Percentiles rank a stretch among this genome's conserved stretches.
Conservation (phyloP, 2,329 filamentous ascomycete species). For the Microcera coccophila region DNA sequence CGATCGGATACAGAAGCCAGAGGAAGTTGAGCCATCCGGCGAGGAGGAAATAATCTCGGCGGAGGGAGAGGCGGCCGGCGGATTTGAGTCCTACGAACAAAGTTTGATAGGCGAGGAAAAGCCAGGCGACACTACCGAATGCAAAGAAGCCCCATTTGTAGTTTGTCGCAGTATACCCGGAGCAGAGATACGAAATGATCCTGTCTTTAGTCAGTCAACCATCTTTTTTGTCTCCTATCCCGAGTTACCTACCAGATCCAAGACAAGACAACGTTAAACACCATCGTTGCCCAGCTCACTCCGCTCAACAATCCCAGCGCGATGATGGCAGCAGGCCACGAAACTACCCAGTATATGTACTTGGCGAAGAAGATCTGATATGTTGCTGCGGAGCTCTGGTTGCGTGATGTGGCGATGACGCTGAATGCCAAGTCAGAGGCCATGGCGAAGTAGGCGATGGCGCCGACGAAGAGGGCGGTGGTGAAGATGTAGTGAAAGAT, state of each 20-base stretch:
- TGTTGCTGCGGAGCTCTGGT: conserved; percentile 25
- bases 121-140: conserved; percentile 47
- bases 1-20: conserved; percentile 54
- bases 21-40: conserved; percentile 47
- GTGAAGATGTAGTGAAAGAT: conserved; percentile 56
- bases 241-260: conserved; percentile 46
- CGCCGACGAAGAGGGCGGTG: conserved; percentile 46
- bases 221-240: background rate
- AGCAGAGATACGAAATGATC: conserved; percentile 47
- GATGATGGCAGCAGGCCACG: conserved; percentile 44
- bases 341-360: conserved; percentile 53
- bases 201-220: conserved; percentile 11
- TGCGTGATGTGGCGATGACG: conserved; percentile 32
- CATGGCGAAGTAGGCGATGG: conserved; percentile 49
- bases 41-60: conserved; percentile 43
- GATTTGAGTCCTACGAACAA: conserved; percentile 33
- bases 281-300: conserved; percentile 53
- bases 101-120: conserved; percentile 42
- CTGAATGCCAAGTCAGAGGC: conserved; percentile 49
- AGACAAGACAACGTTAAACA: conserved; percentile 46
- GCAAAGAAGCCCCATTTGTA: conserved; percentile 59
- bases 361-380: conserved; percentile 54
- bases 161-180: conserved; percentile 43
- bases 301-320: conserved; percentile 49
- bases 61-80: conserved; percentile 39